Conservation (phyloP, 2,329 filamentous ascomycete species). For the Stagonosporopsis vannaccii region DNA sequence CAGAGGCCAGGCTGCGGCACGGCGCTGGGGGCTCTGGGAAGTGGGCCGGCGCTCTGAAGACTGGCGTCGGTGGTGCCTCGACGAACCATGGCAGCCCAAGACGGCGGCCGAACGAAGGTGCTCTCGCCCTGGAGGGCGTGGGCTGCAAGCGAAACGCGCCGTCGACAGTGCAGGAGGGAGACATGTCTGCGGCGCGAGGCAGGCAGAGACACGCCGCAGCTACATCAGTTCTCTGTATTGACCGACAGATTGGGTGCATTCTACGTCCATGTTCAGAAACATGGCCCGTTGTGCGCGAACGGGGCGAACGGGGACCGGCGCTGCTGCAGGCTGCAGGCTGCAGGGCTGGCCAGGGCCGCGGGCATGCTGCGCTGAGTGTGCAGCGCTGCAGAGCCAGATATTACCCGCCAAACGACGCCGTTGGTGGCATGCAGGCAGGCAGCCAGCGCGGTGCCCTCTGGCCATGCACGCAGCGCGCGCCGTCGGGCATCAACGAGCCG, state of each 20-base stretch:
- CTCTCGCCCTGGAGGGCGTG: slow-evolving; percentile 18
- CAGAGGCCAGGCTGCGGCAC: slow-evolving; percentile 23
- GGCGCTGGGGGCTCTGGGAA: slow-evolving; percentile 13
- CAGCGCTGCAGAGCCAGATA: too few species aligned
- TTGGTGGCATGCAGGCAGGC: slow-evolving; percentile 13
- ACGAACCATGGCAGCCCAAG: slow-evolving; percentile 35
- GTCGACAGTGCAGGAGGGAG: not conserved
- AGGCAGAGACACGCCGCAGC: slow-evolving; percentile 9
- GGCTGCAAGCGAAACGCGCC: slow-evolving; percentile 28
- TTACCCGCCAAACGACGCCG: too few species aligned
- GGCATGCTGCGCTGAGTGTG: too few species aligned
- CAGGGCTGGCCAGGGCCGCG: slow-evolving; percentile 19
- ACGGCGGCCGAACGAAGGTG: slow-evolving; percentile 18
- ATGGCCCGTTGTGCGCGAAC: too few species aligned
- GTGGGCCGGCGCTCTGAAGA: slow-evolving; percentile 34
- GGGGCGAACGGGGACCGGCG: too few species aligned
- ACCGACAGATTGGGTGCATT: too few species aligned
- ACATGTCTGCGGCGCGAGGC: not conserved
- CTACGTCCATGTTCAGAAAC: too few species aligned
- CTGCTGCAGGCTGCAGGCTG: too few species aligned
- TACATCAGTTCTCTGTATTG: too few species aligned
- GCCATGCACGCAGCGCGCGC: too few species aligned
- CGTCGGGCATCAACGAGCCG: slow-evolving; percentile 27
- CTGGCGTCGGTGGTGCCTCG: too few species aligned
- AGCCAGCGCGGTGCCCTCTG: not conserved